A percentile compares a stretch with the other conserved stretches of the same genome.
Evolutionary conservation across 2,329 filamentous ascomycete species (phyloP).

Genomic region (Aspergillus luchuensis): DNA sequence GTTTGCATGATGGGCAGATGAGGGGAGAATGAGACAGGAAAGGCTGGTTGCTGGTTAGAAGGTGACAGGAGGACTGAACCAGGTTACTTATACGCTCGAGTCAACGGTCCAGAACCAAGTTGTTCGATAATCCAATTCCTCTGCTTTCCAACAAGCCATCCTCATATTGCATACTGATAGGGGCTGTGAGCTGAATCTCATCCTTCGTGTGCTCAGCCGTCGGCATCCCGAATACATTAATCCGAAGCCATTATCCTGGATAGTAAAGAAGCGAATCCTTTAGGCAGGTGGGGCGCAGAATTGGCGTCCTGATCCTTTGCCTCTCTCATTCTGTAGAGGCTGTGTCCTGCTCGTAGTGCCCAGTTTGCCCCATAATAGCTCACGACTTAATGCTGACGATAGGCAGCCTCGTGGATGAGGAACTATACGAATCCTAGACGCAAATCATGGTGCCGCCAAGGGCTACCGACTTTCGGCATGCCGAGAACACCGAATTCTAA

Average conservation of each 20-base stretch:
- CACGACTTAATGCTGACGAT: background rate
- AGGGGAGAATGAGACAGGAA: background rate
- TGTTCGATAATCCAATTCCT: background rate
- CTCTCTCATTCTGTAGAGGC: too few species aligned
- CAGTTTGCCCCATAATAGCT: background rate
- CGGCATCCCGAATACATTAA: background rate
- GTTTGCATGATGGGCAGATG: background rate
- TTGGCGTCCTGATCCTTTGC: background rate
- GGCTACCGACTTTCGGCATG: background rate
- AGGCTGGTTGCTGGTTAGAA: background rate
- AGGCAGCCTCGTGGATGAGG: background rate
- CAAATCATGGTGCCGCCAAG: background rate
- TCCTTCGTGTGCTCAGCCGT: background rate
- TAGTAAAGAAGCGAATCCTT: background rate
- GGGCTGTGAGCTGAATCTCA: background rate
- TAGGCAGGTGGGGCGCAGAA: background rate
- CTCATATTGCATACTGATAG: background rate
- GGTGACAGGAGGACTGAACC: background rate
- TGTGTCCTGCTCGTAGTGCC: background rate
- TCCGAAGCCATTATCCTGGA: too few species aligned
- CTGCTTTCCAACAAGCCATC: background rate
- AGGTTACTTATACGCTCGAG: background rate
- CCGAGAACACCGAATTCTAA: background rate
- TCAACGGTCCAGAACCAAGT: background rate
- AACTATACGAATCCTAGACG: background rate